Base-by-base conservation (phyloP, 495 filamentous ascomycete genomes). In the Penicillium dipodomyicola region DNA sequence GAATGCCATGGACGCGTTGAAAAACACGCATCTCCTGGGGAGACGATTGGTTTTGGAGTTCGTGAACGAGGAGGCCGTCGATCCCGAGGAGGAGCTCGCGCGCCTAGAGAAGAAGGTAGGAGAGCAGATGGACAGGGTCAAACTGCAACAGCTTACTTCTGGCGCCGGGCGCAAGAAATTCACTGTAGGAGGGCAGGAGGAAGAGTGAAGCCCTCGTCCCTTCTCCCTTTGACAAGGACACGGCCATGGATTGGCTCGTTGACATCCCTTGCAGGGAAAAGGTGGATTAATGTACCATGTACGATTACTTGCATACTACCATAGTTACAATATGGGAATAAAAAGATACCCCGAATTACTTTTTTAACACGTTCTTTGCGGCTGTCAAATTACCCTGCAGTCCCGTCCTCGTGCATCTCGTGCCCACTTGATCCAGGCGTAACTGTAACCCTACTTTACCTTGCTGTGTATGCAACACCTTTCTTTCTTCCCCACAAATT, bases 91-190 rank as follows among this genome's bases (percentile, higher is more conserved):
- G 69, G 91, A 96, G 76, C 93, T 99, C 65, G 86, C 87, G 71
- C 90, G 88, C 71, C 96, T 99, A 88, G 89, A 93, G 71, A 87
- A 89, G 80, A 99, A 96, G 80, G 87, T 92, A 64, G 87, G 89
- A 45, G 84, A 85, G 50, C 92, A 97, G 76, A 80, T 85, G 63
- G 87, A 92, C 76, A 91, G 89, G 73, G 86, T 97, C 65, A 88
- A 90, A 65, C 73, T 96, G 70, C 91, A 93, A 72, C 85, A 87
- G 70, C 85, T 97, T 64, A 92, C 87, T 35, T 37, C 52, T 58
- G 88, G 87, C 68, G 77, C 76, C 59, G 88, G 88, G 59, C 87
- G 91, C 62, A 95, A 87, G 72, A 96, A 91, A 76, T 90, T 97
- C 74, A 90, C 82, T 73, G 84, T 94, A 76, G 88, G 79, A 70